Conservation (phyloP, 306 rosid species). For the Glycine tomentella region DNA sequence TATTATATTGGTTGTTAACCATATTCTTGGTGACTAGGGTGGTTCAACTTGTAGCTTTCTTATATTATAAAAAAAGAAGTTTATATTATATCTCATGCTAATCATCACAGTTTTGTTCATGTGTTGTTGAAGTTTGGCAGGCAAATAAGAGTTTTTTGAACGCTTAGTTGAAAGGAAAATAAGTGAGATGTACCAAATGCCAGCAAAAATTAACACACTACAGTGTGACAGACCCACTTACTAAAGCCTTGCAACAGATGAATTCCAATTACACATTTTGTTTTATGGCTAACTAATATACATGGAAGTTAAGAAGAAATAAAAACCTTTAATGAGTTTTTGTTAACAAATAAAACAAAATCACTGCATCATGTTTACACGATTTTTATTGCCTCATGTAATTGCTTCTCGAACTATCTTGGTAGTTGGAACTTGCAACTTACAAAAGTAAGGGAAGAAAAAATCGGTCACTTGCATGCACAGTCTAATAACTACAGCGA, state of each 20-base stretch:
- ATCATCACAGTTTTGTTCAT: constrained; percentile 46
- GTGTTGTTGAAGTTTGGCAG: constrained; percentile 71
- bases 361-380: no score
- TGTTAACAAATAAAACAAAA: no score
- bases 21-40: constrained; percentile 43
- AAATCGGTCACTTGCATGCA: not conserved
- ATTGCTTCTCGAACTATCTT: not conserved
- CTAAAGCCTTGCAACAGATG: constrained; percentile 39
- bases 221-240: constrained; percentile 55
- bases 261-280: no score
- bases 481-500: not conserved
- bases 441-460: not conserved
- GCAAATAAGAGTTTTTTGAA: constrained; percentile 46
- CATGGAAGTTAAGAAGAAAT: no score
- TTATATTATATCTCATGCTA: constrained; percentile 32
- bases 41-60: constrained; percentile 53
- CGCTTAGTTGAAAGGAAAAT: constrained; percentile 10
- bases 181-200: not conserved
- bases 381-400: no score
- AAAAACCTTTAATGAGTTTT: no score
- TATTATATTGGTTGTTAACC: constrained; percentile 42
- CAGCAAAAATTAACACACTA: constrained; percentile 34
- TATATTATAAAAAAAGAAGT: constrained; percentile 24
- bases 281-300: no score
- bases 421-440: not conserved